Percentiles rank a stretch among this genome's conserved stretches.
Conservation (phyloP, 768 basidiomycete species). For the Sporobolomyces roseus region DNA sequence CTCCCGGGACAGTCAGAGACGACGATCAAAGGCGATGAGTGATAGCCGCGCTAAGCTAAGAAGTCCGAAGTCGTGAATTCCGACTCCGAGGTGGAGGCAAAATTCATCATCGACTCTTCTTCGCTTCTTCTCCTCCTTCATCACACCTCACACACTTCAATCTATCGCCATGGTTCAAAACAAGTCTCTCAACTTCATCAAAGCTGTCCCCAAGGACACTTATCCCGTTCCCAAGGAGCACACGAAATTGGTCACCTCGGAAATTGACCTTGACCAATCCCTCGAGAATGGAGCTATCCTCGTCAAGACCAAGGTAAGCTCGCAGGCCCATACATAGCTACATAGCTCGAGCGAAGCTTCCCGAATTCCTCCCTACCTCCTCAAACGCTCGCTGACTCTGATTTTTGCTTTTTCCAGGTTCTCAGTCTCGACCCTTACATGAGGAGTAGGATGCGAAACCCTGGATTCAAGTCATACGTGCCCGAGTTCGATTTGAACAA, state of each 20-base stretch:
- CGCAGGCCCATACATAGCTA: too few species aligned
- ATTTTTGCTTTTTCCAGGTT: too few species aligned
- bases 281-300: not conserved
- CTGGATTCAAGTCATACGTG: constrained; percentile 41
- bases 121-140: not conserved
- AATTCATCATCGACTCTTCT: too few species aligned
- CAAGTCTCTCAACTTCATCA: constrained; percentile 41
- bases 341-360: too few species aligned
- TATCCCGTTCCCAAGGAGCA: constrained; percentile 39
- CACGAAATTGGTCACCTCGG: constrained; percentile 7
- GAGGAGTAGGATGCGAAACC: constrained; percentile 39
- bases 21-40: too few species aligned
- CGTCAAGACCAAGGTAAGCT: not conserved
- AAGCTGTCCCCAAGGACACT: constrained; percentile 35
- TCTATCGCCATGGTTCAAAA: constrained; percentile 24
- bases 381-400: too few species aligned
- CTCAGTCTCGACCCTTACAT: constrained; percentile 47
- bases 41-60: too few species aligned
- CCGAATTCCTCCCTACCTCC: too few species aligned
- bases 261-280: not conserved
- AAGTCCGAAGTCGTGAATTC: too few species aligned
- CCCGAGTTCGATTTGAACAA: constrained; percentile 43
- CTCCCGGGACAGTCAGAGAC: too few species aligned
- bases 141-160: not conserved
- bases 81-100: too few species aligned